Evolutionary conservation across 2,329 filamentous ascomycete species (phyloP).

Genomic region (Blastomyces percursus): DNA sequence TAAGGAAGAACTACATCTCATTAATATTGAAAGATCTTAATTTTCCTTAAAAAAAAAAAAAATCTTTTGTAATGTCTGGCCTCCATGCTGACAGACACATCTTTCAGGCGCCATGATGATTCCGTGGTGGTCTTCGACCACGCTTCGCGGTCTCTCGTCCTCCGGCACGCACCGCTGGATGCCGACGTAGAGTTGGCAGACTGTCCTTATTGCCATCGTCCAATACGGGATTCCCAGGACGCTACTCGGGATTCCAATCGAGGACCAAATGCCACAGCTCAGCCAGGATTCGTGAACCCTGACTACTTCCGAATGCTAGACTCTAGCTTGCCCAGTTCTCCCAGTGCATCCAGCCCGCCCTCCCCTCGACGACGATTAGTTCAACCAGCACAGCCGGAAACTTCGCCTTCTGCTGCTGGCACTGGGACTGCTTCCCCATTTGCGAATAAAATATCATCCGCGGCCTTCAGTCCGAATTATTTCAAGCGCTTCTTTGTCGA

Average conservation of each 20-base stretch:
- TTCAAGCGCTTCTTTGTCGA: slow-evolving; percentile 90
- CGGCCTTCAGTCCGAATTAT: slow-evolving; percentile 85
- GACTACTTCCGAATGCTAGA: slow-evolving; percentile 93
- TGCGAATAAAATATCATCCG: slow-evolving; percentile 55
- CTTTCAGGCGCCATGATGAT: slow-evolving; percentile 71
- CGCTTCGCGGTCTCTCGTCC: slow-evolving; percentile 70
- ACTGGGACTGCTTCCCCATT: slow-evolving; percentile 31
- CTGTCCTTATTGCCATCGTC: slow-evolving; percentile 85
- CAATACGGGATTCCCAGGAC: slow-evolving; percentile 45
- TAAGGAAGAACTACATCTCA: slow-evolving; percentile 20
- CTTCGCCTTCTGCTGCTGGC: slow-evolving; percentile 11
- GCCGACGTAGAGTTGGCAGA: slow-evolving; percentile 49
- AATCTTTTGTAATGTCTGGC: neutral
- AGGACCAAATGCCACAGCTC: slow-evolving; percentile 21
- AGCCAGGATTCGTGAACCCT: slow-evolving; percentile 69
- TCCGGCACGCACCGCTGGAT: slow-evolving; percentile 49
- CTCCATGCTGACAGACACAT: slow-evolving; percentile 11
- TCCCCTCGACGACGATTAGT: slow-evolving; percentile 41
- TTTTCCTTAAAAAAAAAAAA: neutral
- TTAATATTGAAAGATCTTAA: neutral
- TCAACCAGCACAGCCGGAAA: slow-evolving; percentile 33
- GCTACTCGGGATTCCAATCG: slow-evolving; percentile 24
- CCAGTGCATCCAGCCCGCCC: slow-evolving; percentile 24
- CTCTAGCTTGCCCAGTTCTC: slow-evolving; percentile 37
- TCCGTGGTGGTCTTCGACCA: slow-evolving; percentile 86